phyloP scores from a whole-genome alignment of 169 alveolate species.

The Plasmodium vivax region DNA sequence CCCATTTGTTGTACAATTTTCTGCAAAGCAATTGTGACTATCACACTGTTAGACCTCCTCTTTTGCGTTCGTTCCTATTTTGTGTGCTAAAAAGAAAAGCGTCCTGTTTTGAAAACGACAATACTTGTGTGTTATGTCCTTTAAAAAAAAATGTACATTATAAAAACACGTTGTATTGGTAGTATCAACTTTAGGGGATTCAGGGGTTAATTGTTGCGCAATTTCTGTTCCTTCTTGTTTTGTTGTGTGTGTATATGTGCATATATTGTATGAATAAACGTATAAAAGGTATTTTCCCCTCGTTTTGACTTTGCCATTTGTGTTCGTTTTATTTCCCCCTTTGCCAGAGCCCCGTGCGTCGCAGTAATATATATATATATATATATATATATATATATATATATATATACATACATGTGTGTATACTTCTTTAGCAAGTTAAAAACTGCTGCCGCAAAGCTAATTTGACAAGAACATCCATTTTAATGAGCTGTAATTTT shows the following conservation, averaged over 20 bases:
- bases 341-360: background rate
- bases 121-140: conserved; percentile 7
- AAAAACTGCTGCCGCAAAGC: conserved; percentile 8
- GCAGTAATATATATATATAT: background rate
- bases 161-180: conserved; percentile 36
- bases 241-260: conserved; percentile 24
- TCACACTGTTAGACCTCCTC: conserved; percentile 39
- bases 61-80: background rate
- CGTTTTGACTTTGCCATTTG: conserved; percentile 9
- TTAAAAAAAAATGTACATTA: conserved; percentile 14
- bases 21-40: background rate
- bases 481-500: conserved; percentile 40
- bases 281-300: background rate
- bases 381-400: background rate
- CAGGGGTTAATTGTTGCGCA: background rate
- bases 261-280: background rate
- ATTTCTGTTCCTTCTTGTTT: conserved; percentile 47
- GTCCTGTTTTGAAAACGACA: conserved; percentile 14
- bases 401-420: no score
- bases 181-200: conserved; percentile 23
- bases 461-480: conserved; percentile 20
- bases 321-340: background rate
- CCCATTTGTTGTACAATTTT: background rate
- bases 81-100: conserved; percentile 7
- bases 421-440: conserved; percentile 9